These are phyloP conservation scores for Starmerella potacharoeniae DNA, from an alignment of 805 yeast species.

Conservation along the genomic window DNA sequence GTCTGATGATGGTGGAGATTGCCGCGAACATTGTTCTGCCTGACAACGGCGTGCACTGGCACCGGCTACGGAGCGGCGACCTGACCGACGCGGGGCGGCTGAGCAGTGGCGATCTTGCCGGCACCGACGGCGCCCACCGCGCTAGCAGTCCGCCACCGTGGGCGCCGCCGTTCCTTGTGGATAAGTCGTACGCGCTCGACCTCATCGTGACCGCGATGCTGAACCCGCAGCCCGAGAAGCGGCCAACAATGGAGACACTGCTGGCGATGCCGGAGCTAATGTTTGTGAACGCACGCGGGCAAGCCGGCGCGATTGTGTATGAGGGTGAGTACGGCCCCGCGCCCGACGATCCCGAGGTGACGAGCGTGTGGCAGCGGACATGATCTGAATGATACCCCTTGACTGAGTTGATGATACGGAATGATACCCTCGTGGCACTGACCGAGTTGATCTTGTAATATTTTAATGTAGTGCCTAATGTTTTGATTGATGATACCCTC, in stretches of 20 bases:
- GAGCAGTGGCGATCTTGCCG: slow-evolving; percentile 48
- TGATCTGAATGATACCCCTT: slow-evolving; percentile 1
- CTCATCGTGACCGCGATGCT: slow-evolving; percentile 79
- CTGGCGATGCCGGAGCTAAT: slow-evolving; percentile 60
- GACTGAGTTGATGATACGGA: not conserved
- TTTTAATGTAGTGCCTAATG: not conserved
- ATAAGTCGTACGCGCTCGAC: slow-evolving; percentile 63
- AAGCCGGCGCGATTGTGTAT: slow-evolving; percentile 86
- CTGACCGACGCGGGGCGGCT: slow-evolving; percentile 86
- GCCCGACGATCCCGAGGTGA: slow-evolving; percentile 32
- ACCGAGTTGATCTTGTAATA: slow-evolving; percentile 1
- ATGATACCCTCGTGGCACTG: not conserved
- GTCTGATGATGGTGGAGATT: slow-evolving; percentile 83
- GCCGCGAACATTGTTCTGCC: slow-evolving; percentile 94
- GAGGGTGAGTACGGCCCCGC: slow-evolving; percentile 93
- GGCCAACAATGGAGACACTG: slow-evolving; percentile 75
- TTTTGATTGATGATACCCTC: not conserved
- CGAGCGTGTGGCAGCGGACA: slow-evolving; percentile 19
- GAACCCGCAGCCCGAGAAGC: slow-evolving; percentile 61
- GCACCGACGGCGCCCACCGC: not conserved
- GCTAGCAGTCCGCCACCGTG: slow-evolving; percentile 42
- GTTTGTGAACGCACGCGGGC: slow-evolving; percentile 66
- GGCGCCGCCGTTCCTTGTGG: slow-evolving; percentile 78
- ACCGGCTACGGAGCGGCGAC: slow-evolving; percentile 88
- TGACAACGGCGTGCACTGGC: slow-evolving; percentile 95